Percentiles rank a stretch among this genome's conserved stretches.
phyloP scores from a whole-genome alignment of 2,329 filamentous ascomycete species.

The Colletotrichum sansevieriae region DNA sequence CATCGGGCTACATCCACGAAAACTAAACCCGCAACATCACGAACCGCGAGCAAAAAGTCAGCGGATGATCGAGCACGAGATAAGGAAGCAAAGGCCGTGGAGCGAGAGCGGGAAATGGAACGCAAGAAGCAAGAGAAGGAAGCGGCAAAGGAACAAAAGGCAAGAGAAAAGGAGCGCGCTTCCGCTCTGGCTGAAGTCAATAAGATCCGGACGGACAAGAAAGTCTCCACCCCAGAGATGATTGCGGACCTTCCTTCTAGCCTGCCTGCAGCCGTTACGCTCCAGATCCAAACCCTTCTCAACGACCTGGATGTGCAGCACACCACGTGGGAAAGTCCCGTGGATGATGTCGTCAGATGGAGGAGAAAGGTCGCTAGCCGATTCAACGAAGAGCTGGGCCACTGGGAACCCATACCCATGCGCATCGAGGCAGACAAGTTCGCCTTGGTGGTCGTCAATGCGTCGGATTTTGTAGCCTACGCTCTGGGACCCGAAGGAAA shows the following conservation, averaged over 20 bases:
- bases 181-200: conserved; percentile 80
- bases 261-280: conserved; percentile 61
- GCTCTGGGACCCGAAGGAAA: conserved; percentile 60
- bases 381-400: conserved; percentile 71
- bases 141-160: conserved; percentile 71
- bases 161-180: conserved; percentile 72
- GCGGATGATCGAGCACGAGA: conserved; percentile 55
- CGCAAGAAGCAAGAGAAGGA: conserved; percentile 69
- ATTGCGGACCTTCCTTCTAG: conserved; percentile 76
- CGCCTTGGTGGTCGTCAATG: conserved; percentile 71
- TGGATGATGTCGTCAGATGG: conserved; percentile 74
- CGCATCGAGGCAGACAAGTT: conserved; percentile 70
- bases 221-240: conserved; percentile 81
- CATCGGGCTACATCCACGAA: conserved; percentile 7
- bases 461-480: conserved; percentile 75
- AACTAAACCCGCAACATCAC: conserved; percentile 30
- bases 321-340: conserved; percentile 58
- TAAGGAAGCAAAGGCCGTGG: conserved; percentile 60
- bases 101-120: conserved; percentile 67
- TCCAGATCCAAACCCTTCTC: conserved; percentile 65
- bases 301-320: conserved; percentile 62
- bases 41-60: conserved; percentile 47
- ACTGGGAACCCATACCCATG: conserved; percentile 73
- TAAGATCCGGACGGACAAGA: conserved; percentile 79
- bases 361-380: conserved; percentile 73